Evolutionary conservation across 1,139 yeast species (phyloP).

Genomic region (Suhomyces chickasaworum): DNA sequence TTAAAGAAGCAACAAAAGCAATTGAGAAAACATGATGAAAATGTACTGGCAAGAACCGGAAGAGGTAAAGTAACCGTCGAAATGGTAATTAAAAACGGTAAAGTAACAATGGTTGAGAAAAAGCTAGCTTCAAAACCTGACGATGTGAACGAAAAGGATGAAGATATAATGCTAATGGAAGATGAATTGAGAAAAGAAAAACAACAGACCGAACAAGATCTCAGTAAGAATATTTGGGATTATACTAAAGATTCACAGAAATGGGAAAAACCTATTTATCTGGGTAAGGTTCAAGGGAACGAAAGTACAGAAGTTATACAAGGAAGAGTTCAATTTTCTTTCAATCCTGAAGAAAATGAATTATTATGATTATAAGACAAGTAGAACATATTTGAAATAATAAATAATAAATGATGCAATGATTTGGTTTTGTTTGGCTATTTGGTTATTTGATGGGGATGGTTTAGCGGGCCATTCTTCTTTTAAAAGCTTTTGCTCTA

Average conservation of each 20-base stretch:
- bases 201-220: constrained; percentile 23
- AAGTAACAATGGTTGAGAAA: constrained; percentile 59
- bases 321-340: constrained; percentile 25
- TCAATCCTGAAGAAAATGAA: constrained; percentile 27
- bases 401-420: not conserved
- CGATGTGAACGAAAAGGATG: constrained; percentile 22
- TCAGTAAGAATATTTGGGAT: constrained; percentile 55
- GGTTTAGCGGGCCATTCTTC: constrained; percentile 23
- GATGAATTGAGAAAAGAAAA: constrained; percentile 25
- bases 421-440: not conserved
- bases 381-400: not conserved
- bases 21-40: constrained; percentile 60
- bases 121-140: constrained; percentile 17
- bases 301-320: constrained; percentile 8
- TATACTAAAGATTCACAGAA: constrained; percentile 50
- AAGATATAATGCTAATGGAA: constrained; percentile 34
- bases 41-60: constrained; percentile 62
- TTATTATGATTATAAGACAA: constrained; percentile 15
- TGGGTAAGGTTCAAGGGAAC: constrained; percentile 11
- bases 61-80: constrained; percentile 74
- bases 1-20: constrained; percentile 82
- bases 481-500: constrained; percentile 31
- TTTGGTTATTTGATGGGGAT: too few species aligned
- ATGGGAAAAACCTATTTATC: constrained; percentile 56
- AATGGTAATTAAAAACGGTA: constrained; percentile 81